Evolutionary conservation across 306 rosid species (phyloP).

Genomic region (Quercus variabilis): DNA sequence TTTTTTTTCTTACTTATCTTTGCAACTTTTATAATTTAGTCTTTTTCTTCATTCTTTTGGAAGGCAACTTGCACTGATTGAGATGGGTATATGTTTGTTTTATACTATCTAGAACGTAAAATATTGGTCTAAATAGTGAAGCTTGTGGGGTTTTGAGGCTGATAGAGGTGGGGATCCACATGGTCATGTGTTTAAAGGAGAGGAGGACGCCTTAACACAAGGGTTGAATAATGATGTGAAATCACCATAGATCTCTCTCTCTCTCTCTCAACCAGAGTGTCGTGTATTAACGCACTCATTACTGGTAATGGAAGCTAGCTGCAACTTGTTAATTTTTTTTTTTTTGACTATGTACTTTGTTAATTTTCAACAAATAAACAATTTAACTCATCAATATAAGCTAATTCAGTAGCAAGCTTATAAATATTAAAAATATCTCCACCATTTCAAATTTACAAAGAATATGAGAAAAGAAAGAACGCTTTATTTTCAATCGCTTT

Average conservation of each 20-base stretch:
- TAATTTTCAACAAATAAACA: too few species aligned
- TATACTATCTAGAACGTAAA: not conserved
- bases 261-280: not conserved
- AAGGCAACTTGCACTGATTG: constrained; percentile 2
- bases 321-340: too few species aligned
- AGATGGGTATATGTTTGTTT: constrained; percentile 16
- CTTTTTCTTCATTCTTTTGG: not conserved
- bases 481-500: not conserved
- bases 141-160: constrained; percentile 6
- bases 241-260: not conserved
- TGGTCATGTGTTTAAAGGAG: constrained; percentile 17
- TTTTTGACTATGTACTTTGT: too few species aligned
- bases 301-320: too few species aligned
- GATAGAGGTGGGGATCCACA: constrained; percentile 24
- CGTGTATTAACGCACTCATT: too few species aligned
- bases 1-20: not conserved
- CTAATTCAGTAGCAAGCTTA: too few species aligned
- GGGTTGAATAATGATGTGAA: not conserved
- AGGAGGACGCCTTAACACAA: constrained; percentile 16
- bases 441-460: too few species aligned
- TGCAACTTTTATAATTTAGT: not conserved
- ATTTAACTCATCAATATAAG: too few species aligned
- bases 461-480: not conserved
- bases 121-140: not conserved
- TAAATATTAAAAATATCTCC: too few species aligned